Conservation (phyloP, 768 basidiomycete species). For the Psilocybe azurescens region DNA sequence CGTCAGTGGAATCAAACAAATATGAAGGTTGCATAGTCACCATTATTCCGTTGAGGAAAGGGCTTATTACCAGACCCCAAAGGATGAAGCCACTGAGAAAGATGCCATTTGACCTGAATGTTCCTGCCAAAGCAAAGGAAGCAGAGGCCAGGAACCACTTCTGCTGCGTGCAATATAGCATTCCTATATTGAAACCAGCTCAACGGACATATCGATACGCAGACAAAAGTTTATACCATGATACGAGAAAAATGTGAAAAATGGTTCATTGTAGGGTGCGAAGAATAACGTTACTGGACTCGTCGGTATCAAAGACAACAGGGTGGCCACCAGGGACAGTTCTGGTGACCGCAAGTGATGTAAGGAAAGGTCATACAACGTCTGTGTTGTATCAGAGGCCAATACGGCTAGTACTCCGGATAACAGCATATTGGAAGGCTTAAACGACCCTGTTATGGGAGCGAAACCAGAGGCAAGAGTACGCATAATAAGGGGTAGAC, state of each 20-base stretch:
- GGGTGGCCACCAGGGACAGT: conserved; percentile 63
- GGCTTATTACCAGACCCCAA: conserved; percentile 72
- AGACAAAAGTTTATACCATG: conserved; percentile 46
- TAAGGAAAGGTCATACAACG: conserved; percentile 64
- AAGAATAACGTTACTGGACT: conserved; percentile 78
- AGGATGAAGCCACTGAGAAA: conserved; percentile 77
- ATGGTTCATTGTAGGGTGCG: conserved; percentile 83
- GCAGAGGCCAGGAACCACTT: conserved; percentile 63
- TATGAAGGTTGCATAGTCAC: conserved; percentile 27
- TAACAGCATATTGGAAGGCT: conserved; percentile 34
- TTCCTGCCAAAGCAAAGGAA: conserved; percentile 64
- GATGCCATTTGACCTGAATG: conserved; percentile 81
- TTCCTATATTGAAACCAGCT: conserved; percentile 42
- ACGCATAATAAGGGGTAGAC: conserved; percentile 60
- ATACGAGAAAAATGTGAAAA: conserved; percentile 85
- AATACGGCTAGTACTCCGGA: conserved; percentile 42
- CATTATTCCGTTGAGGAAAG: conserved; percentile 44
- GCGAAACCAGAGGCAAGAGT: conserved; percentile 31
- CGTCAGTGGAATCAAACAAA: conserved; percentile 1
- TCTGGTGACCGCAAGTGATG: conserved; percentile 57
- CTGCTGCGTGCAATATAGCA: conserved; percentile 56
- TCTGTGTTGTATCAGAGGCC: conserved; percentile 45
- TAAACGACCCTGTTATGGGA: neutral
- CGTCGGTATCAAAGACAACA: conserved; percentile 80
- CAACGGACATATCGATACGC: conserved; percentile 2